These are phyloP conservation scores for Colletotrichum orchidophilum DNA, from an alignment of 2,329 filamentous ascomycete species.

Conservation along the genomic window DNA sequence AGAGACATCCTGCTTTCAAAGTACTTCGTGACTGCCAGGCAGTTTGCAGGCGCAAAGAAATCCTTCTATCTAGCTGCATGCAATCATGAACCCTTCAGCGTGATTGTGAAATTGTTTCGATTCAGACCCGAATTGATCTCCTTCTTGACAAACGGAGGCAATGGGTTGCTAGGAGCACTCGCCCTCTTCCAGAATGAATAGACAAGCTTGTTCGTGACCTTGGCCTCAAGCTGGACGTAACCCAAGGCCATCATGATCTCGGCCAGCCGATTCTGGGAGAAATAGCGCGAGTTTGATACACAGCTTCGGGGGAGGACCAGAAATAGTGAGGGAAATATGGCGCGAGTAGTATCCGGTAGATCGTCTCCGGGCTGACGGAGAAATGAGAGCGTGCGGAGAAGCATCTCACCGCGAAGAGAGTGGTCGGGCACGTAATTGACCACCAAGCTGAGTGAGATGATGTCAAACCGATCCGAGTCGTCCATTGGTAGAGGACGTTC, in stretches of 20 bases:
- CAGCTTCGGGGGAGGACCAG: conserved; percentile 91
- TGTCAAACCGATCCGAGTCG: conserved; percentile 77
- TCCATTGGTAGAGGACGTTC: conserved; percentile 75
- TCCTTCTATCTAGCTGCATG: not conserved
- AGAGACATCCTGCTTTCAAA: not conserved
- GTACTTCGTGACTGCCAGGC: not conserved
- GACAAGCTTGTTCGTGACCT: conserved; percentile 83
- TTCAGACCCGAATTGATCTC: conserved; percentile 78
- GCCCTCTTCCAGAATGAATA: conserved; percentile 84
- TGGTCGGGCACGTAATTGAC: conserved; percentile 93
- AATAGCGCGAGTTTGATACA: conserved; percentile 88
- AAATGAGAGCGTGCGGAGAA: conserved; percentile 78
- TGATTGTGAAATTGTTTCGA: conserved; percentile 92
- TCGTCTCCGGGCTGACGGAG: conserved; percentile 53
- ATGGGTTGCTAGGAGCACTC: conserved; percentile 27
- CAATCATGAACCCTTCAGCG: conserved; percentile 59
- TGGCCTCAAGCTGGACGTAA: conserved; percentile 72
- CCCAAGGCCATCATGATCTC: conserved; percentile 82
- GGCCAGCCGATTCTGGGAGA: conserved; percentile 74
- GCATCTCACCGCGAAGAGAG: conserved; percentile 81
- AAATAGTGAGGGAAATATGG: conserved; percentile 77
- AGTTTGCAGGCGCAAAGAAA: not conserved
- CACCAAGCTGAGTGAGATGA: conserved; percentile 91
- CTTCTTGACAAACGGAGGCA: conserved; percentile 70
- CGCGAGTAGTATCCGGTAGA: conserved; percentile 35